phyloP scores from a whole-genome alignment of 176 grass and related monocot species.

The Musa beccarii region DNA sequence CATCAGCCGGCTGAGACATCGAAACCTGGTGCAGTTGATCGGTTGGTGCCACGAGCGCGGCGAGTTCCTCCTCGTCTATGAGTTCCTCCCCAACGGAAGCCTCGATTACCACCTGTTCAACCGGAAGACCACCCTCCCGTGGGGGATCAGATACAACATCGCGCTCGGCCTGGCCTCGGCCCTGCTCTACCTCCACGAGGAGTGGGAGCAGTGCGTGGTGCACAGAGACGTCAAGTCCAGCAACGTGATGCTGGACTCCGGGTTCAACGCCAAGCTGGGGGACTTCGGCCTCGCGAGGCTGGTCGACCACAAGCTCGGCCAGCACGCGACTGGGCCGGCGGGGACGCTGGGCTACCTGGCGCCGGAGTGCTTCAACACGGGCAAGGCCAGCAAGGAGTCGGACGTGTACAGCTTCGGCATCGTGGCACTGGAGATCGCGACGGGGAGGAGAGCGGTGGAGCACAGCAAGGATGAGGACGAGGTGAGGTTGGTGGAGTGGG shows the following conservation, averaged over 20 bases:
- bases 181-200: slow-evolving; percentile 14
- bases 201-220: slow-evolving; percentile 20
- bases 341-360: slow-evolving; percentile 17
- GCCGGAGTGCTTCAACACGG: slow-evolving; percentile 7
- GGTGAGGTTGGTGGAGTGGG: slow-evolving; percentile 11
- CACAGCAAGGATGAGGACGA: background rate
- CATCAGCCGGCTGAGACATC: slow-evolving; percentile 14
- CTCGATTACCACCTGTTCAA: slow-evolving; percentile 1
- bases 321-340: background rate
- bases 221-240: slow-evolving; percentile 13
- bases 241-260: slow-evolving; percentile 16
- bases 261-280: slow-evolving; percentile 14
- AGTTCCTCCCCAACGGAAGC: slow-evolving; percentile 15
- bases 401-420: slow-evolving; percentile 21
- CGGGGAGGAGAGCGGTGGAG: slow-evolving; percentile 6
- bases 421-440: slow-evolving; percentile 12
- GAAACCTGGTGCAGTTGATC: slow-evolving; percentile 12
- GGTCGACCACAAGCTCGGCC: slow-evolving; percentile 4
- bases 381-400: slow-evolving; percentile 14
- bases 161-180: slow-evolving; percentile 1
- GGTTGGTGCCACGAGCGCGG: slow-evolving; percentile 12
- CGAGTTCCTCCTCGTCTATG: slow-evolving; percentile 11
- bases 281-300: slow-evolving; percentile 19
- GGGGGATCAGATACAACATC: background rate
- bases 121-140: background rate